phyloP scores from a whole-genome alignment of 306 rosid species.

The Prunus armeniaca region DNA sequence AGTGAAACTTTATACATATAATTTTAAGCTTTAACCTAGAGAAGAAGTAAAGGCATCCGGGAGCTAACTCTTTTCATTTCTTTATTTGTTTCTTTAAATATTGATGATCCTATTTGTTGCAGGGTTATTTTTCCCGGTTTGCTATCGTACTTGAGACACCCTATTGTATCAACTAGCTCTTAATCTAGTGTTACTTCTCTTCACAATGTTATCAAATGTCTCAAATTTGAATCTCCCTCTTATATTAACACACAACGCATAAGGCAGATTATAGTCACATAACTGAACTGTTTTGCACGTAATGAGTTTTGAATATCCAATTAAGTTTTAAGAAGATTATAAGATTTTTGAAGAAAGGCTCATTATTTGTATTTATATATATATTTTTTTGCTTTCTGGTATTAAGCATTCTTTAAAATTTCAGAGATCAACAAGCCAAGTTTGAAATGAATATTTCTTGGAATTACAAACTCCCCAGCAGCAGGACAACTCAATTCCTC shows the following conservation, averaged over 20 bases:
- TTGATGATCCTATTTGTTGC: neutral
- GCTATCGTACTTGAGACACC: neutral
- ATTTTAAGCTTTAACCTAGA: slow-evolving; percentile 5
- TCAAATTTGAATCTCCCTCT: no score
- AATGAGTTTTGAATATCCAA: neutral
- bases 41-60: neutral
- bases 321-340: neutral
- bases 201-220: no score
- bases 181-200: no score
- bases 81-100: neutral
- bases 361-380: neutral
- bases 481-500: slow-evolving; percentile 33
- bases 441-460: slow-evolving; percentile 16
- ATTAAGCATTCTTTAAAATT: neutral
- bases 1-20: neutral
- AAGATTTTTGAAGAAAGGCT: neutral
- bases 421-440: neutral
- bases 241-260: no score
- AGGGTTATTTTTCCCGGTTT: neutral
- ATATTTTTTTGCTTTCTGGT: neutral
- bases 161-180: no score
- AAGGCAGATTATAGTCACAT: neutral
- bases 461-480: slow-evolving; percentile 16
- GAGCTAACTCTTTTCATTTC: neutral
- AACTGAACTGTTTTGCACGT: neutral